These are phyloP conservation scores for Ogataea hybrid DNA, from an alignment of 1,139 yeast genomes.

Conservation along the genomic window DNA sequence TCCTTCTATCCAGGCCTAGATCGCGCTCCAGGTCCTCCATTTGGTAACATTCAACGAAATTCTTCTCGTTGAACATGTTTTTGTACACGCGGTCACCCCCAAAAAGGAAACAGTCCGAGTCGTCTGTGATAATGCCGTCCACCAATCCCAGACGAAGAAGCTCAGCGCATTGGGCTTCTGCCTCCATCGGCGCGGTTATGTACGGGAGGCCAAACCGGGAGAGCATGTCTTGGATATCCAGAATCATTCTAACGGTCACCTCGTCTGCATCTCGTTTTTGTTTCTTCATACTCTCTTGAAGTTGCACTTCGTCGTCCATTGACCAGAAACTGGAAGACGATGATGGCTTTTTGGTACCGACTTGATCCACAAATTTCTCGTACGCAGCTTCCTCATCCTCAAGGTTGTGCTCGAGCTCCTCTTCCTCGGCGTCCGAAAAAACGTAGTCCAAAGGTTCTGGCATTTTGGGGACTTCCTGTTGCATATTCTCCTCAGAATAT, in stretches of 20 bases:
- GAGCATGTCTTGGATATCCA: conserved; percentile 85
- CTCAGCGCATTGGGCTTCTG: conserved; percentile 97
- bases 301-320: conserved; percentile 49
- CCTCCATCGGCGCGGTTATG: conserved; percentile 96
- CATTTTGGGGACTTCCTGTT: neutral
- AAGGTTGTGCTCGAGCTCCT: conserved; percentile 65
- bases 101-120: conserved; percentile 93
- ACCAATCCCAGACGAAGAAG: conserved; percentile 64
- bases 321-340: conserved; percentile 31
- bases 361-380: conserved; percentile 50
- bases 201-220: conserved; percentile 90
- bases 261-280: conserved; percentile 89
- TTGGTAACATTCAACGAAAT: conserved; percentile 85
- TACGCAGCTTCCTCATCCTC: conserved; percentile 72
- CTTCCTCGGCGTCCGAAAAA: conserved; percentile 81
- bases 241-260: conserved; percentile 81
- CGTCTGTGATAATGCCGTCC: conserved; percentile 96
- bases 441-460: conserved; percentile 47
- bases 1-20: conserved; percentile 61
- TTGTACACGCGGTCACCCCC: conserved; percentile 86
- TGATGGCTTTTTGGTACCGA: conserved; percentile 3
- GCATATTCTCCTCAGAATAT: neutral
- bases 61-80: conserved; percentile 92
- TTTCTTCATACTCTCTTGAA: conserved; percentile 59
- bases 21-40: conserved; percentile 56